These are phyloP conservation scores for Cryptosporidium bovis DNA, from an alignment of 169 alveolate species.

Conservation along the genomic window DNA sequence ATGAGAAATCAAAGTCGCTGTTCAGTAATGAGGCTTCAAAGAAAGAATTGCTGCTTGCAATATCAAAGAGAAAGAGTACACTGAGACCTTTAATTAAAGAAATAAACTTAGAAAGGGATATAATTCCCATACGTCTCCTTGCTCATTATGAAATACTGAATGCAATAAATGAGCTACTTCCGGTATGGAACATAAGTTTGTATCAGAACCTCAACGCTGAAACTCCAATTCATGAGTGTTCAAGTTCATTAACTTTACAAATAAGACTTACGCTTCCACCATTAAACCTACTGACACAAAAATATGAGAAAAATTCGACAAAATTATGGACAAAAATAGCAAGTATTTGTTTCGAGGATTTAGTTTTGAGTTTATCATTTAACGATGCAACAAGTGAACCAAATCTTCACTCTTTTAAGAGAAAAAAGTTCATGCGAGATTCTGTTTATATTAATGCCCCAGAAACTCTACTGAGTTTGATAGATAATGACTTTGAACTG, in stretches of 20 bases:
- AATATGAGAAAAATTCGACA: not conserved
- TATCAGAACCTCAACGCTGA: not conserved
- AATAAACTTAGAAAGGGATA: not conserved
- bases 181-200: conserved; percentile 42
- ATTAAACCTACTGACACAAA: not conserved
- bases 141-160: conserved; percentile 5
- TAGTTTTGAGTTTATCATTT: conserved; percentile 3
- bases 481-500: conserved; percentile 23
- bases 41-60: conserved; percentile 22
- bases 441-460: conserved; percentile 9
- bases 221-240: not conserved
- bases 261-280: conserved; percentile 31
- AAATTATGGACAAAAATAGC: conserved; percentile 6
- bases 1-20: not conserved
- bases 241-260: not conserved
- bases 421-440: not conserved
- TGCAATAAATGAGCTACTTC: conserved; percentile 28
- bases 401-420: not conserved
- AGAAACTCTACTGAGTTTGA: conserved; percentile 4
- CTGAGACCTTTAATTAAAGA: conserved; percentile 38
- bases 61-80: conserved; percentile 11
- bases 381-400: not conserved
- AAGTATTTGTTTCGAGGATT: conserved; percentile 6
- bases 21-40: conserved; percentile 61
- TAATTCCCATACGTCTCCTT: conserved; percentile 1